These are phyloP conservation scores for Hygrophorus russula DNA, from an alignment of 768 basidiomycete genomes.

Conservation along the genomic window DNA sequence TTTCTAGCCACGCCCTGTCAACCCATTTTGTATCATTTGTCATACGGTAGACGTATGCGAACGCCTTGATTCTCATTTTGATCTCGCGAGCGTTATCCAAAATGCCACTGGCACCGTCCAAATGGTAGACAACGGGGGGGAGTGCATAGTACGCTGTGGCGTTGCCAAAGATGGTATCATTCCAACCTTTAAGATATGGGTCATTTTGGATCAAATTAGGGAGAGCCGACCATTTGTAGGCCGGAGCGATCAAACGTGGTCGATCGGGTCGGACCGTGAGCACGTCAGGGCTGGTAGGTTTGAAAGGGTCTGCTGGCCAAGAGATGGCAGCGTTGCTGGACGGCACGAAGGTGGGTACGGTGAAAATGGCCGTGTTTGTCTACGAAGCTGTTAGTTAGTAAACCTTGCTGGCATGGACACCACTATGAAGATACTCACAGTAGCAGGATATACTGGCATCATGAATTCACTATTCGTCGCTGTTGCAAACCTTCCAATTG, in stretches of 20 bases:
- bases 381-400: slow-evolving; percentile 7
- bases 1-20: slow-evolving; percentile 74
- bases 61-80: slow-evolving; percentile 88
- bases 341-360: slow-evolving; percentile 57
- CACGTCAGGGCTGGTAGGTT: slow-evolving; percentile 51
- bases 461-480: slow-evolving; percentile 71
- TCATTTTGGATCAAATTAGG: slow-evolving; percentile 67
- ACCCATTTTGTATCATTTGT: slow-evolving; percentile 89
- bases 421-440: slow-evolving; percentile 40
- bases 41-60: slow-evolving; percentile 83
- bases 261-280: slow-evolving; percentile 62
- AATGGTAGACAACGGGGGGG: slow-evolving; percentile 55
- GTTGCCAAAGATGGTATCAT: slow-evolving; percentile 82
- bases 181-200: slow-evolving; percentile 83
- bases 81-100: slow-evolving; percentile 83
- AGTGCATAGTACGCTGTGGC: slow-evolving; percentile 61
- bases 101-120: slow-evolving; percentile 84
- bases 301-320: slow-evolving; percentile 78
- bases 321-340: slow-evolving; percentile 37
- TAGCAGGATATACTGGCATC: slow-evolving; percentile 81
- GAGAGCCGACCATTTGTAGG: slow-evolving; percentile 85
- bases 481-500: slow-evolving; percentile 60
- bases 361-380: slow-evolving; percentile 65
- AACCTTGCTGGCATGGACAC: background rate
- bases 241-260: slow-evolving; percentile 84